Evolutionary conservation across 345 rosid genomes (phyloP).

Genomic region (Lepidium sativum): DNA sequence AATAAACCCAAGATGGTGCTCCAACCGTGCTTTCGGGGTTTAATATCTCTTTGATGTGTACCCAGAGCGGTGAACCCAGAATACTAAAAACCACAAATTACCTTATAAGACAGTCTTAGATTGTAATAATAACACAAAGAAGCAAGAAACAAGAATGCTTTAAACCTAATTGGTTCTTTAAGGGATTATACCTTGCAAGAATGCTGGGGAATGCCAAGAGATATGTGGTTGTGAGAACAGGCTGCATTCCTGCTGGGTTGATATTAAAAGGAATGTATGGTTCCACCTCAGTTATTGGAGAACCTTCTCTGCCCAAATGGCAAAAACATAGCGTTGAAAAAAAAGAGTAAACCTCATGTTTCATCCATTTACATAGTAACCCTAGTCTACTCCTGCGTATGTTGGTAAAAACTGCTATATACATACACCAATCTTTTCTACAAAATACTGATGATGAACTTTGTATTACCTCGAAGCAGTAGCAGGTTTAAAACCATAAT

Average conservation of each 20-base stretch:
- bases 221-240: constrained; percentile 83
- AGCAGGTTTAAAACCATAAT: constrained; percentile 92
- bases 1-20: constrained; percentile 89
- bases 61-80: constrained; percentile 68
- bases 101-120: constrained; percentile 24
- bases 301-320: constrained; percentile 58
- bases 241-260: constrained; percentile 98
- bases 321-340: constrained; percentile 7
- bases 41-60: constrained; percentile 68
- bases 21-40: constrained; percentile 81
- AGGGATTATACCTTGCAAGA: constrained; percentile 60
- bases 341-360: constrained; percentile 3
- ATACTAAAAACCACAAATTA: constrained; percentile 41
- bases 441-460: background rate
- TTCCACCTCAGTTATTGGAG: constrained; percentile 88
- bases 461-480: constrained; percentile 62
- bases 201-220: constrained; percentile 87
- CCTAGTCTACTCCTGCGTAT: background rate
- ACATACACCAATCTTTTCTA: background rate
- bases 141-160: background rate
- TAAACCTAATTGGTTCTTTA: background rate
- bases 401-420: background rate
- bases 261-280: constrained; percentile 92
- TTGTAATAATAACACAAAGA: background rate
- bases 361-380: background rate